Conservation (phyloP, 495 filamentous ascomycete genomes). For the Tuber indicum region DNA sequence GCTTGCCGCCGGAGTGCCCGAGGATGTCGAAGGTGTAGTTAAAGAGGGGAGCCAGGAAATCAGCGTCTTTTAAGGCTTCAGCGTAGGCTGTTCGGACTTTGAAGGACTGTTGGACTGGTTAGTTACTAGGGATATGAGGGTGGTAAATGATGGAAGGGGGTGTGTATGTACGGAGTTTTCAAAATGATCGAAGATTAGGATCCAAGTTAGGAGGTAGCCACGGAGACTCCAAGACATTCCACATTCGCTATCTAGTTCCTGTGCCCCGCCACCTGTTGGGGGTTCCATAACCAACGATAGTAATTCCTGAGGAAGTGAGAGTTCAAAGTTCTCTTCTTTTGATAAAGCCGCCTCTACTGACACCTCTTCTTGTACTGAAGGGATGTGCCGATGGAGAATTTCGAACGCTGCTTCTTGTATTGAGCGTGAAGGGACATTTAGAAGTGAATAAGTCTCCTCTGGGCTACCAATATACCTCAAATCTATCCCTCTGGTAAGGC, state of each 20-base stretch:
- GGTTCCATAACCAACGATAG: constrained; percentile 48
- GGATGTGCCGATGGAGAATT: constrained; percentile 70
- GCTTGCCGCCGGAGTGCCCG: constrained; percentile 59
- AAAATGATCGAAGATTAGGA: constrained; percentile 83
- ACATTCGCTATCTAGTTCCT: constrained; percentile 30
- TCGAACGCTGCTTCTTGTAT: constrained; percentile 77
- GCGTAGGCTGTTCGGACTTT: constrained; percentile 74
- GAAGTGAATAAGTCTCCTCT: constrained; percentile 55
- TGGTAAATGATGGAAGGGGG: background rate
- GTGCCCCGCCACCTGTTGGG: constrained; percentile 43
- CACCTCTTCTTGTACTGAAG: constrained; percentile 68
- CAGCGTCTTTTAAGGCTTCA: constrained; percentile 64
- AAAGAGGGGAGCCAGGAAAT: constrained; percentile 62
- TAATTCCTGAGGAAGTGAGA: constrained; percentile 47
- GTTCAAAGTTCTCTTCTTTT: constrained; percentile 31
- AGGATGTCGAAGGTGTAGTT: constrained; percentile 77
- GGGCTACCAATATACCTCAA: constrained; percentile 45
- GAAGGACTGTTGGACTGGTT: constrained; percentile 51
- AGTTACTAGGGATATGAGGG: background rate
- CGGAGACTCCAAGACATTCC: constrained; percentile 52
- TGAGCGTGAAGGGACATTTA: constrained; percentile 65
- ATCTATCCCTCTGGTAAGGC: constrained; percentile 57
- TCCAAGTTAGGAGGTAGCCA: constrained; percentile 86
- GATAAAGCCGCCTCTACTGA: constrained; percentile 62
- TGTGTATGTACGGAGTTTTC: constrained; percentile 59